These are phyloP conservation scores for Globisporangium perplexum DNA, from an alignment of 352 stramenopile genomes.

Conservation along the genomic window DNA sequence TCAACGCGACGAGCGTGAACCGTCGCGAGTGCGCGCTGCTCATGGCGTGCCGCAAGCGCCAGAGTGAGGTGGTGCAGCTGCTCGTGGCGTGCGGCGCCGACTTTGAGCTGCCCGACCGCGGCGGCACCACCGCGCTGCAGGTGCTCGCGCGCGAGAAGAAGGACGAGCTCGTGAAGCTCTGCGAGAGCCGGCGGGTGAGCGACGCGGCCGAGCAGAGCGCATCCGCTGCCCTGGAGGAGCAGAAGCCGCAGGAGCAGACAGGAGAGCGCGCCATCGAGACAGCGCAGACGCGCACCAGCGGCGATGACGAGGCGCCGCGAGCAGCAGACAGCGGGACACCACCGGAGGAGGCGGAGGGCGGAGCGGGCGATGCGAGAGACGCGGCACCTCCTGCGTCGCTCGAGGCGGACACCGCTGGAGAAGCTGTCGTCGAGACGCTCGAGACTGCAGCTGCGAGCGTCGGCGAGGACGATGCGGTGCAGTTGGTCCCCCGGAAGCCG, in stretches of 20 bases:
- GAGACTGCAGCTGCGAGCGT: background rate
- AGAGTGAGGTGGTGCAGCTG: constrained; percentile 31
- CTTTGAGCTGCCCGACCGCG: constrained; percentile 35
- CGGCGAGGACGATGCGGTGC: background rate
- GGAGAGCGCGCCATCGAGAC: no score
- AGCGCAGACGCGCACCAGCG: no score
- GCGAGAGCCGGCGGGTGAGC: constrained; percentile 16
- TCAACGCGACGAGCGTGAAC: constrained; percentile 39
- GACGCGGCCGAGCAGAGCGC: background rate
- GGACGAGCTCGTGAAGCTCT: constrained; percentile 41
- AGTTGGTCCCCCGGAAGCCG: background rate
- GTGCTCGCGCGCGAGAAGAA: constrained; percentile 47
- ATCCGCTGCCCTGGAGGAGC: no score
- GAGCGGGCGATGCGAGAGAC: no score
- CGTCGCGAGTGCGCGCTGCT: constrained; percentile 55
- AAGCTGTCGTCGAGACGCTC: background rate
- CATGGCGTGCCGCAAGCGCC: constrained; percentile 57
- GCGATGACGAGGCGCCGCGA: no score
- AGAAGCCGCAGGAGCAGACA: no score
- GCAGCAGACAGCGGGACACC: no score
- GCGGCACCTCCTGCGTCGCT: no score
- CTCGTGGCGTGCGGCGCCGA: constrained; percentile 39
- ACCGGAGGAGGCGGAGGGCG: no score
- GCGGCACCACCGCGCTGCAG: constrained; percentile 38
- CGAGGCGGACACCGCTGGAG: background rate